Conservation (phyloP, 192 early-diverging fungal species). For the Linnemannia hyalina region DNA sequence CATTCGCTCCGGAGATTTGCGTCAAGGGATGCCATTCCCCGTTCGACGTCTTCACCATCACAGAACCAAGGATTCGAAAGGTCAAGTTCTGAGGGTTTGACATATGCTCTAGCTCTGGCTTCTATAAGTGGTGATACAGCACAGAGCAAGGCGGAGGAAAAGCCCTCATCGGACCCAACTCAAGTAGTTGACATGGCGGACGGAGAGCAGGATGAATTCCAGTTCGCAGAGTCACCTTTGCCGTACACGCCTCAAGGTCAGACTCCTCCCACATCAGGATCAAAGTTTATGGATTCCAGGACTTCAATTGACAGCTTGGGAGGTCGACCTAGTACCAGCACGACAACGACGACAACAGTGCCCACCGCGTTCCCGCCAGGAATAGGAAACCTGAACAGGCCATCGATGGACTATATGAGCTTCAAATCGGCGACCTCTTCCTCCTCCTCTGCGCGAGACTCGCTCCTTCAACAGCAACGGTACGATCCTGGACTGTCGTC, state of each 20-base stretch:
- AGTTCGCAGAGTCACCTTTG: slow-evolving; percentile 28
- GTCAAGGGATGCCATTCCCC: slow-evolving; percentile 11
- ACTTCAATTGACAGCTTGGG: slow-evolving; percentile 13
- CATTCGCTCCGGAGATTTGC: background rate
- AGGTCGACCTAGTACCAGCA: background rate
- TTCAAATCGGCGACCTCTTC: slow-evolving; percentile 15
- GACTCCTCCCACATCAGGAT: background rate
- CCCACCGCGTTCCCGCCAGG: background rate
- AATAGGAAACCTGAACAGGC: background rate
- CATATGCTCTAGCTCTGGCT: background rate
- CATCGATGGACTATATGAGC: slow-evolving; percentile 28
- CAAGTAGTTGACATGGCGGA: background rate
- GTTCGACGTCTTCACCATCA: background rate
- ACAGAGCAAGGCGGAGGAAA: background rate
- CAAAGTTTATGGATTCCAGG: background rate
- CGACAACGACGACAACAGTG: background rate
- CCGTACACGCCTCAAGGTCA: slow-evolving; percentile 23
- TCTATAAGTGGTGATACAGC: no score
- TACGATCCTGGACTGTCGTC: background rate
- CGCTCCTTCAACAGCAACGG: slow-evolving; percentile 2
- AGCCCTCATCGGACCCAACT: background rate
- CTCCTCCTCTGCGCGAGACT: background rate
- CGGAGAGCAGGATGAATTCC: background rate
- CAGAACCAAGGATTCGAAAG: background rate
- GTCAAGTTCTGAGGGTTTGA: background rate